Percentiles rank a stretch among this genome's conserved stretches.
These are phyloP conservation scores for Tuber brumale DNA, from an alignment of 495 filamentous ascomycete genomes.

Conservation along the genomic window DNA sequence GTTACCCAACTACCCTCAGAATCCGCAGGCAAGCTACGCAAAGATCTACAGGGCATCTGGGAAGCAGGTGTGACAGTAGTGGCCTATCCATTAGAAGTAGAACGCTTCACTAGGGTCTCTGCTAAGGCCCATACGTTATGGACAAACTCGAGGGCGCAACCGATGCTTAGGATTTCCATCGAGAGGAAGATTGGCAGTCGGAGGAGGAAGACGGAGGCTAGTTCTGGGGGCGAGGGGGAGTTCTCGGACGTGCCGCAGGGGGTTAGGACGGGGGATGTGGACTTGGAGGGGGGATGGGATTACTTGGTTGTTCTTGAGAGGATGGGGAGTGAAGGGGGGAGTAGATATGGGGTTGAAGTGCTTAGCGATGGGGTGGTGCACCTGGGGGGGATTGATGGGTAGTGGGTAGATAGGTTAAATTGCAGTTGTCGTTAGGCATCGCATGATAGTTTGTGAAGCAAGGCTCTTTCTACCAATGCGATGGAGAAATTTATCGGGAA, in stretches of 20 bases:
- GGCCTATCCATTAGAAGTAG: constrained; percentile 27
- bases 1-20: constrained; percentile 51
- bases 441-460: neutral
- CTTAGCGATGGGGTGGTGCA: constrained; percentile 60
- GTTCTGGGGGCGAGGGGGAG: constrained; percentile 49
- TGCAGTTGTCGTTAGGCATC: neutral
- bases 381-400: constrained; percentile 48
- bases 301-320: constrained; percentile 77
- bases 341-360: constrained; percentile 59
- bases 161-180: constrained; percentile 29
- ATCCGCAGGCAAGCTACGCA: constrained; percentile 36
- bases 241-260: constrained; percentile 64
- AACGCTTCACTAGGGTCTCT: constrained; percentile 32
- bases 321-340: constrained; percentile 52
- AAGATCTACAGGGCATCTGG: constrained; percentile 29
- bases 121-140: constrained; percentile 60
- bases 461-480: neutral
- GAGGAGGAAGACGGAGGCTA: constrained; percentile 12
- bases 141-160: constrained; percentile 52
- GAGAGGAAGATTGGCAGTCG: constrained; percentile 29
- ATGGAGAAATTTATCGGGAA: neutral
- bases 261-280: constrained; percentile 63
- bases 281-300: constrained; percentile 59
- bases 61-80: constrained; percentile 34
- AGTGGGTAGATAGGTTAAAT: neutral